Evolutionary conservation across 495 filamentous ascomycete genomes (phyloP).

Genomic region (Neurospora sp.): DNA sequence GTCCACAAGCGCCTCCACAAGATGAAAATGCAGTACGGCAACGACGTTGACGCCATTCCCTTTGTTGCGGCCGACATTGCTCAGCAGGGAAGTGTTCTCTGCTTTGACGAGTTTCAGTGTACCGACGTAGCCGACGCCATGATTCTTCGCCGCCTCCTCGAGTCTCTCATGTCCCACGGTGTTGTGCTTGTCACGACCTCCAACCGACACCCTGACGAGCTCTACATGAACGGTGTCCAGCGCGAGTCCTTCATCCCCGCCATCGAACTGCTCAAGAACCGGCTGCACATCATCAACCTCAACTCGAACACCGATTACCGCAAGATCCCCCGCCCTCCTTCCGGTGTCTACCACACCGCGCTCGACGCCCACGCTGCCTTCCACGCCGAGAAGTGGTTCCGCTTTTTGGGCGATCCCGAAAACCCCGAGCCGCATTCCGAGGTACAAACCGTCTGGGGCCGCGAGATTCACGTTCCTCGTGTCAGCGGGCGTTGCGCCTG

Average conservation of each 20-base stretch:
- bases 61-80: slow-evolving; percentile 92
- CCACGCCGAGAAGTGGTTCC: slow-evolving; percentile 91
- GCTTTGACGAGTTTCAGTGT: slow-evolving; percentile 98
- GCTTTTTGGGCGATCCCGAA: slow-evolving; percentile 76
- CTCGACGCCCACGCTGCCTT: slow-evolving; percentile 64
- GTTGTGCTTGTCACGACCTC: slow-evolving; percentile 91
- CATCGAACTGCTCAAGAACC: slow-evolving; percentile 78
- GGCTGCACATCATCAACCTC: slow-evolving; percentile 81
- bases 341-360: slow-evolving; percentile 80
- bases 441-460: slow-evolving; percentile 85
- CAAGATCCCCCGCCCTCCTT: slow-evolving; percentile 87
- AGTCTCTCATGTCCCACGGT: slow-evolving; percentile 89
- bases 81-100: slow-evolving; percentile 72
- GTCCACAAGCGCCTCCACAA: slow-evolving; percentile 86
- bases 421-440: slow-evolving; percentile 65
- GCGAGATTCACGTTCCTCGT: slow-evolving; percentile 74
- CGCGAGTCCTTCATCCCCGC: slow-evolving; percentile 90
- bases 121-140: slow-evolving; percentile 98
- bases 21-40: slow-evolving; percentile 81
- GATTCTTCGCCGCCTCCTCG: slow-evolving; percentile 85
- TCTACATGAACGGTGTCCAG: slow-evolving; percentile 98
- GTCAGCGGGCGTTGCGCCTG: slow-evolving; percentile 81
- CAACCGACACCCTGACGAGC: slow-evolving; percentile 91
- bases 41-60: slow-evolving; percentile 82
- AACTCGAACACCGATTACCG: slow-evolving; percentile 95